Evolutionary conservation across 805 yeast species (phyloP), one percentile per base, ranked within the genome.

Genomic region (Cyberlindnera subsufficiens): DNA sequence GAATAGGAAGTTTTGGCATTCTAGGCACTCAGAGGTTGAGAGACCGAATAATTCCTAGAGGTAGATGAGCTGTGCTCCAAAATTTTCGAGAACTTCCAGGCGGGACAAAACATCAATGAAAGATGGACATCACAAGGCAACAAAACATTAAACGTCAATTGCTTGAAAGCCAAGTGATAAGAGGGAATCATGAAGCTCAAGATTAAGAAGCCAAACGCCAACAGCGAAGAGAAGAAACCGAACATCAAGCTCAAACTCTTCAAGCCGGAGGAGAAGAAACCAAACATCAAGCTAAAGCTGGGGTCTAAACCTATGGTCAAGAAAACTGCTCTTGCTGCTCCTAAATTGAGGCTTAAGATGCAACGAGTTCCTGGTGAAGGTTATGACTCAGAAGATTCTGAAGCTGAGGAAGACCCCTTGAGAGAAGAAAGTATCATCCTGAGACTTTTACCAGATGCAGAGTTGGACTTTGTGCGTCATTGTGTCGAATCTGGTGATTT

Each of bases 361-460:
- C 71, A 72, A 4, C 69, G 96, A 53, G 72, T 82, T 4, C 93
- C 95, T 0, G 96, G 96, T 5, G 96, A 91, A 54, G 98, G 98
- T 1, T 91, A 91, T 62, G 99, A 91, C 58, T 84, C 96, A 3
- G 98, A 91, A 55, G 97, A 95, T 16, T 95, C 96, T 0, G 98
- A 91, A 51, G 69, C 87, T 20, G 99, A 93, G 59, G 96, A 89
- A 46, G 97, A 93, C 57, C 98, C 99, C 1, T 66, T 88, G 47
- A 68, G 88, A 8, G 98, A 93, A 57, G 95, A 87, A 51, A 96
- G 93, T 0, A 71, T 93, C 1, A 71, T 89, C 1, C 61, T 93
- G 35, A 71, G 99, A 42, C 80, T 91, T 66, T 50, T 81, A n/a
- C 71, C 73, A 1, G 87, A 82, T 45, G 69, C 74, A 9, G 82